Evolutionary conservation across 1,284 basidiomycete species (phyloP), one percentile per base, ranked within the genome.

Genomic region (Naganishia sp.): DNA sequence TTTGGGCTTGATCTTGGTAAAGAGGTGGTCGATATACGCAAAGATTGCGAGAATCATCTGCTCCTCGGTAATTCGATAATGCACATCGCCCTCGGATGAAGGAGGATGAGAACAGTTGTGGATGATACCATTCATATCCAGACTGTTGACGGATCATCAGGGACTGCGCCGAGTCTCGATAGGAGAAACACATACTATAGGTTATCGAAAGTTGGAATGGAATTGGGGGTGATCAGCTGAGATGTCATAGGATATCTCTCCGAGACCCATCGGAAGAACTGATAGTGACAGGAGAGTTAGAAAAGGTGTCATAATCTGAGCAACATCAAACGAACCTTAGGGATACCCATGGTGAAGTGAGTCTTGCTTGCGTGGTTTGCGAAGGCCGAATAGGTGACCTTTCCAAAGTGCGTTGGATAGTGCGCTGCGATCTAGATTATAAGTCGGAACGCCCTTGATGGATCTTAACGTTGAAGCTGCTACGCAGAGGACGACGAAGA

Each of bases 121-220:
- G 70, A 99, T 98, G 79, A 99, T 98, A 68, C 92, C 94, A 78
- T 99, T 99, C 85, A 96, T 98, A 79, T 93, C 94, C 71, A 96
- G 85, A 79, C 96, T 94, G 67, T 94, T 39, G 51, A 28, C 7
- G 21, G 17, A n/a, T 5, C 81, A 80, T 94, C 90, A 69, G 64
- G 43, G 28, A 11, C 68, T 64, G 88, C 71, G 28, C 49, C 15
- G 57, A 60, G 65, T 23, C 23, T 2, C 23, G 45, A 32, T 18
- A 17, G 13, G 25, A 35, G 42, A n/a, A 57, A 67, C 9, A 72
- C 77, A 69, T 68, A 80, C 77, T 81, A 81, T 45, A 81, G 73
- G 66, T 81, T 81, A 68, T 81, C 80, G 71, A 81, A 81, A 45
- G 78, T 80, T 10, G 80, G 80, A 53, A 81, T 81, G 58, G 78